Evolutionary conservation across 331 rosid genomes (phyloP), one percentile per base, ranked within the genome.

Genomic region (Prunus yedoensis): DNA sequence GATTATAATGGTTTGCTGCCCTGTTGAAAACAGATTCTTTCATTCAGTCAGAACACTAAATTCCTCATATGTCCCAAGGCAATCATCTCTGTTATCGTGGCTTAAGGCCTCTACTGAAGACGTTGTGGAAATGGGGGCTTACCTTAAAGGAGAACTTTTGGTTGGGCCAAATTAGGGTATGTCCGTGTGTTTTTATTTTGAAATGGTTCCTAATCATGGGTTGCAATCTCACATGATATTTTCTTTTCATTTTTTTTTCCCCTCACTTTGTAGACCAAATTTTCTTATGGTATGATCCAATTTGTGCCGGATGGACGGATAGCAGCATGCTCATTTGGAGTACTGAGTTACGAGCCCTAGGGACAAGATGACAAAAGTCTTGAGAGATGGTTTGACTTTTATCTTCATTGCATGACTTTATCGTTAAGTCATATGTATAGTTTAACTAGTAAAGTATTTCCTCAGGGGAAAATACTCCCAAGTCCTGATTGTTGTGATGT

Each of bases 91-190:
- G 80, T 82, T 83, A 79, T 83, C 80, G 70, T 80, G 85, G 87
- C 87, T 85, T 38, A 65, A 67, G 85, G 85, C 80, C 82, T 80
- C 84, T 75, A 53, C 84, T 74, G 74, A 79, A 84, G 90, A 80
- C 80, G 72, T 81, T 71, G 45, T 76, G 79, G 71, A 38, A 77
- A 64, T 74, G 79, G 75, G 80, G 79, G 79, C 67, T 80, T 41
- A 77, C 82, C 80, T 79, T 81, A 83, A 73, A 66, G 79, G 85
- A 81, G 66, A 61, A 25, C 18, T 21, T 73, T 83, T 64, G 82
- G 78, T 77, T 71, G 69, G 28, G 84, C 80, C 77, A 82, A 80
- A 83, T 76, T 76, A 80, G 74, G 91, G 98, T 91, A 73, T 53
- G 82, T 81, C 80, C 49, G 56, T 23, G 5, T 84, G 68, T 50